Conservation (phyloP, 345 rosid species). For the Dipteronia sinensis region DNA sequence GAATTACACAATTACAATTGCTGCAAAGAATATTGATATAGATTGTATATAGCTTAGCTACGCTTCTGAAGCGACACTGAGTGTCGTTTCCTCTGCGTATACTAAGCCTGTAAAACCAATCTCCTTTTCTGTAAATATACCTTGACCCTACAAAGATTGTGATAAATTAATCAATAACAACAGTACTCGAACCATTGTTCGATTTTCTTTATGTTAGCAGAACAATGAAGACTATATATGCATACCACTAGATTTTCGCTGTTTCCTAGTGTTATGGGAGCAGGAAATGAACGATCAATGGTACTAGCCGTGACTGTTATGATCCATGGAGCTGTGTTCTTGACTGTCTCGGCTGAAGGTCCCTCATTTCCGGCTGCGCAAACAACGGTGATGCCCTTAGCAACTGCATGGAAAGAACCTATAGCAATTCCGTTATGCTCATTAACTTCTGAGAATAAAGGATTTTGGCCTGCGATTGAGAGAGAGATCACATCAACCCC, state of each 20-base stretch:
- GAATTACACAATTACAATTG: not conserved
- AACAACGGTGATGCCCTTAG: slow-evolving; percentile 55
- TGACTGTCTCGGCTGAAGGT: slow-evolving; percentile 34
- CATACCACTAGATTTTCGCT: slow-evolving; percentile 27
- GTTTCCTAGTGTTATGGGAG: slow-evolving; percentile 49
- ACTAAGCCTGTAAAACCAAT: slow-evolving; percentile 42
- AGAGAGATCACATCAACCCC: slow-evolving; percentile 42
- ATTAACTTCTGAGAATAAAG: slow-evolving; percentile 44
- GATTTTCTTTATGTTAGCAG: too few species aligned
- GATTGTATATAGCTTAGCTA: slow-evolving; percentile 10
- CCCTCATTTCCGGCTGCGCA: slow-evolving; percentile 56
- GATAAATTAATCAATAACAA: not conserved
- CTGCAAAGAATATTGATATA: not conserved
- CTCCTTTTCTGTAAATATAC: slow-evolving; percentile 42
- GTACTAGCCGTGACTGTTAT: slow-evolving; percentile 58
- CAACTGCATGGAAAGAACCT: slow-evolving; percentile 56
- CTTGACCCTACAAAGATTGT: slow-evolving; percentile 50
- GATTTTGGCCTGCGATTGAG: slow-evolving; percentile 30
- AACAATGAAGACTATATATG: too few species aligned
- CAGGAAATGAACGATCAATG: slow-evolving; percentile 45
- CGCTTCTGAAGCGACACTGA: slow-evolving; percentile 34
- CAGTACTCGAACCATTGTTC: too few species aligned
- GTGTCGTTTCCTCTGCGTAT: slow-evolving; percentile 35
- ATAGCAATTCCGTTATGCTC: slow-evolving; percentile 42
- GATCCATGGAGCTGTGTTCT: slow-evolving; percentile 59